These are phyloP conservation scores for Peterozyma xylosa DNA, from an alignment of 805 yeast species.

Conservation along the genomic window DNA sequence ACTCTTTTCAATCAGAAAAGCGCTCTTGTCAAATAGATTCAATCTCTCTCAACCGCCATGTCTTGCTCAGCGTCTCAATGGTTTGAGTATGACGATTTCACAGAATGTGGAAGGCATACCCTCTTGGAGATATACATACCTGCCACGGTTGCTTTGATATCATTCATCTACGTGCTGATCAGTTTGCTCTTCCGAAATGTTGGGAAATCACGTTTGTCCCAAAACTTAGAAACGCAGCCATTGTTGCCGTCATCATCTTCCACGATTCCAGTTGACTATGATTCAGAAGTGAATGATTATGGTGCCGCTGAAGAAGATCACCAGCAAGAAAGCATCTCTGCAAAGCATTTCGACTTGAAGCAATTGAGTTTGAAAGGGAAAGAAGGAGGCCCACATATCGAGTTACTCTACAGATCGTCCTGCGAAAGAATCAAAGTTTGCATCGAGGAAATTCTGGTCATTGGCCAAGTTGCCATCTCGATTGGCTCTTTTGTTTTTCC, in stretches of 20 bases:
- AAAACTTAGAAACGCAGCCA: slow-evolving; percentile 8
- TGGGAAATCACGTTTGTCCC: neutral
- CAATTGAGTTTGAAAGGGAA: slow-evolving; percentile 43
- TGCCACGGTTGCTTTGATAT: slow-evolving; percentile 4
- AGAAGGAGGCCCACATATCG: slow-evolving; percentile 54
- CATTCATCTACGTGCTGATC: slow-evolving; percentile 3
- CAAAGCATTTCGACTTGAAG: slow-evolving; percentile 60
- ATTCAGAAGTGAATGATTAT: slow-evolving; percentile 6
- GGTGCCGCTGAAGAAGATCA: slow-evolving; percentile 9
- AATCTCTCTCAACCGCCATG: too few relatives aligned
- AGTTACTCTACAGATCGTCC: slow-evolving; percentile 37
- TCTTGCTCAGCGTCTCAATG: too few relatives aligned
- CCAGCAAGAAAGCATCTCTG: slow-evolving; percentile 25
- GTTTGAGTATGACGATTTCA: slow-evolving; percentile 34
- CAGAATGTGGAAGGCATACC: slow-evolving; percentile 34
- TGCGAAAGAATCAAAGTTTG: slow-evolving; percentile 49
- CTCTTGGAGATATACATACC: slow-evolving; percentile 22
- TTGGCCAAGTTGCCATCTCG: slow-evolving; percentile 28
- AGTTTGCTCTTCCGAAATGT: slow-evolving; percentile 2
- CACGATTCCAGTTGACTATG: neutral
- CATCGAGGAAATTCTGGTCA: slow-evolving; percentile 32
- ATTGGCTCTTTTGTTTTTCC: slow-evolving; percentile 24
- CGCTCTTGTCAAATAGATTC: too few relatives aligned
- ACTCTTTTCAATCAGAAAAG: too few relatives aligned
- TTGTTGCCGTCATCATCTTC: slow-evolving; percentile 1